Conservation (phyloP, 2,329 filamentous ascomycete genomes). For the Penicillium sp. region DNA sequence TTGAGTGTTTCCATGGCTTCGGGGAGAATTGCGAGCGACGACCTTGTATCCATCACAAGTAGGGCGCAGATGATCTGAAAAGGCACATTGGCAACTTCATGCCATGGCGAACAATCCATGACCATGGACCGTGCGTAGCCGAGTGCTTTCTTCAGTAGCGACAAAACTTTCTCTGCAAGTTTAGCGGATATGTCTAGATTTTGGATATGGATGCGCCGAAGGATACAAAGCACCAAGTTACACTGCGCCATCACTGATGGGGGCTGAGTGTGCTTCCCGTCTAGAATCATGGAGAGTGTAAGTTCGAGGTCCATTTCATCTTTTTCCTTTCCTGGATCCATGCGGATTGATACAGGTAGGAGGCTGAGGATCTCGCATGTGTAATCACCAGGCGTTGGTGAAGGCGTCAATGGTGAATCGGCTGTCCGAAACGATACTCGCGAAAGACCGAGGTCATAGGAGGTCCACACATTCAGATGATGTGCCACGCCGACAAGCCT, state of each 20-base stretch:
- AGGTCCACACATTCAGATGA: conserved; percentile 56
- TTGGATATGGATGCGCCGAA: conserved; percentile 48
- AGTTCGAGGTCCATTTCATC: conserved; percentile 41
- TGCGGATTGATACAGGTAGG: conserved; percentile 48
- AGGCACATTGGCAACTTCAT: conserved; percentile 55
- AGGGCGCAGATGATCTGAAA: conserved; percentile 55
- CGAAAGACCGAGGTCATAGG: conserved; percentile 53
- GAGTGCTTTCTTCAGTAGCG: conserved; percentile 42
- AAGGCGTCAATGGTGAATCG: conserved; percentile 31
- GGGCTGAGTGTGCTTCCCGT: conserved; percentile 37
- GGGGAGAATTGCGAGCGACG: conserved; percentile 45
- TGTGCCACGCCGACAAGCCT: conserved; percentile 48
- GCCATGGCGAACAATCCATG: conserved; percentile 48
- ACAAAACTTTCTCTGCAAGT: conserved; percentile 44
- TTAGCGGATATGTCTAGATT: conserved; percentile 42
- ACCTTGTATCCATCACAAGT: conserved; percentile 50
- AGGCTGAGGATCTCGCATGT: conserved; percentile 50
- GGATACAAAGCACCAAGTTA: conserved; percentile 52
- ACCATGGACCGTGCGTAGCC: conserved; percentile 45
- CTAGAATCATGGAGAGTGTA: conserved; percentile 38
- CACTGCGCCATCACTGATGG: conserved; percentile 49
- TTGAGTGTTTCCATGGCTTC: conserved; percentile 48
- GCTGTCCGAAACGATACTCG: conserved; percentile 45
- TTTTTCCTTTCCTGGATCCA: conserved; percentile 47
- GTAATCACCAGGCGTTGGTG: conserved; percentile 41